Base-by-base conservation (phyloP, 495 filamentous ascomycete species). In the Melanomma pulvis-pyrius region DNA sequence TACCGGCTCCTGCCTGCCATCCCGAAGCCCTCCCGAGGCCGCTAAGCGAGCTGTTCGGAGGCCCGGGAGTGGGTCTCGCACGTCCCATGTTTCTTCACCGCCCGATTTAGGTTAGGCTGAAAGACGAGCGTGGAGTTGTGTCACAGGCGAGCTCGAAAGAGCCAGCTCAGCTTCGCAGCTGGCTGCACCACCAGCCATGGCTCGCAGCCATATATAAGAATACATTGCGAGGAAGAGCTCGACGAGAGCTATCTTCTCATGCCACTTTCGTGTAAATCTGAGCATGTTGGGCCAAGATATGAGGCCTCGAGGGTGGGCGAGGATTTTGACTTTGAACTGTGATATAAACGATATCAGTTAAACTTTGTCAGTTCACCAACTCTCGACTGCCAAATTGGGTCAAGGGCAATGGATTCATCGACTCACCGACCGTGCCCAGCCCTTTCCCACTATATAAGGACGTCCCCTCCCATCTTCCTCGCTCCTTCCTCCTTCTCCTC, bases 221-320 rank as follows among this genome's bases (percentile, higher is more conserved):
- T 13, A 17, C 5, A 1, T 44, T 48, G 41, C 28, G 59, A 53
- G 29, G 30, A n/a, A 34, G 48, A 44, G 30, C 59, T 53, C 25
- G 34, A 15, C 48, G n/a, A 21, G 48, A 48, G 59, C 59, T 36
- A 36, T 62, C 59, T 12, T 12, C 17, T 62, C 17, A 25, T 44
- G 34, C n/a, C 12, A 21, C 15, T 53, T 34, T 62, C 49, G 29
- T 46, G 28, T 3, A 1, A 1, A 53, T 52, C 46, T 24, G 59
- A 21, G 41, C 25, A 30, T 49, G 13, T 21, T 2, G 17, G 2
- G 59, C 30, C 1, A 21, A 41, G 59, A 24, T 62, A 54, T 25
- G 32, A 15, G n/a, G 46, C 15, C 1, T 6, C 3, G 17, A 26
- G 19, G n/a, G 30, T 50, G 22, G 21, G 5, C 19, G 21, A 9